A percentile compares a stretch with the other conserved stretches of the same genome.
Evolutionary conservation across 192 early-diverging fungal species (phyloP).

Genomic region (Entophlyctis helioformis): DNA sequence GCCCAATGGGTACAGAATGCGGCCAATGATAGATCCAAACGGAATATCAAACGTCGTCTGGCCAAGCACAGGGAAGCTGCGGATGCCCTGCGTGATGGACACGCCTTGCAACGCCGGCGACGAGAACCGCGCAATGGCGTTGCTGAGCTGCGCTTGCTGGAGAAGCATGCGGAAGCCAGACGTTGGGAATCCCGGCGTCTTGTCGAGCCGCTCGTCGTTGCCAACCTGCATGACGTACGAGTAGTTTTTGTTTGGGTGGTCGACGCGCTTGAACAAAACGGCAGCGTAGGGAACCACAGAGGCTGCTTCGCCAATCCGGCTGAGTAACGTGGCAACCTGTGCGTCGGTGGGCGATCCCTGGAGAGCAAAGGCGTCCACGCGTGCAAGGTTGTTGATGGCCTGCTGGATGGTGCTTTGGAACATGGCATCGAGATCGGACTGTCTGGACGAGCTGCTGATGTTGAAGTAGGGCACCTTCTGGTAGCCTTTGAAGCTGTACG

Average conservation of each 20-base stretch:
- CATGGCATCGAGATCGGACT: conserved; percentile 14
- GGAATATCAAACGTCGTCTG: conserved; percentile 32
- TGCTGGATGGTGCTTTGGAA: conserved; percentile 8
- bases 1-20: conserved; percentile 59
- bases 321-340: conserved; percentile 9
- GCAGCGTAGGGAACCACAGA: conserved; percentile 30
- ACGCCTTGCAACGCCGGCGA: conserved; percentile 15
- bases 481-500: conserved; percentile 6
- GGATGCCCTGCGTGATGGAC: conserved; percentile 50
- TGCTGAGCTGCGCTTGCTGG: conserved; percentile 24
- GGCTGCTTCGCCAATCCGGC: conserved; percentile 10
- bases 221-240: conserved; percentile 44
- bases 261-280: conserved; percentile 34
- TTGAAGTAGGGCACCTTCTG: conserved; percentile 27
- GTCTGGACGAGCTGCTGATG: not conserved
- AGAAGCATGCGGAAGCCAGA: conserved; percentile 33
- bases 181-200: conserved; percentile 35
- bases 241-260: conserved; percentile 28
- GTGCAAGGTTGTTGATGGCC: conserved; percentile 14
- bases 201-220: conserved; percentile 20
- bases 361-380: conserved; percentile 15
- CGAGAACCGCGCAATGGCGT: conserved; percentile 21
- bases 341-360: not conserved
- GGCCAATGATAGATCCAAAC: conserved; percentile 41
- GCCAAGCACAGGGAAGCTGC: conserved; percentile 43